Conservation (phyloP, 108 stramenopile genomes). For the Fragilariopsis cylindrus region DNA sequence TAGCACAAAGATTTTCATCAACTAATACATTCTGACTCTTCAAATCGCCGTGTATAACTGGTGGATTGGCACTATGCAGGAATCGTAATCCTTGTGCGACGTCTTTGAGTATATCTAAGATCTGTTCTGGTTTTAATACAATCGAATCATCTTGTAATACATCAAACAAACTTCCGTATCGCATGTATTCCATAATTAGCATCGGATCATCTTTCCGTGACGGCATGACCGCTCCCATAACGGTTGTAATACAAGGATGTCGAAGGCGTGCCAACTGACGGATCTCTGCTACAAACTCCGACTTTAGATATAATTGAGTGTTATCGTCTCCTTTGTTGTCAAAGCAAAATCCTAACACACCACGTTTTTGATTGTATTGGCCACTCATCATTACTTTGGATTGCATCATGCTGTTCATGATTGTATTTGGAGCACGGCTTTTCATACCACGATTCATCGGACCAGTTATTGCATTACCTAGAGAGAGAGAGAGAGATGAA, state of each 20-base stretch:
- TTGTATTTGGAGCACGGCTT: no score
- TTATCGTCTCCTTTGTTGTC: background rate
- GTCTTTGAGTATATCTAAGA: constrained; percentile 56
- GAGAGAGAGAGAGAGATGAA: no score
- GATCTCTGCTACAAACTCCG: constrained; percentile 38
- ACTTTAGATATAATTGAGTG: constrained; percentile 17
- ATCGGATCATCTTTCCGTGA: constrained; percentile 45
- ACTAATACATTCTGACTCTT: constrained; percentile 62
- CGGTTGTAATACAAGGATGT: constrained; percentile 73
- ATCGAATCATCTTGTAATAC: constrained; percentile 61
- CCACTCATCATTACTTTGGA: no score
- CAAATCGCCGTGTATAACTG: constrained; percentile 66
- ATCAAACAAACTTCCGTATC: constrained; percentile 57
- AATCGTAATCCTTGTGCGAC: constrained; percentile 64
- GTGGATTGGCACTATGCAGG: constrained; percentile 59
- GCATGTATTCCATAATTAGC: constrained; percentile 57
- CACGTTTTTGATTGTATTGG: no score
- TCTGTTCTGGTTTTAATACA: constrained; percentile 44
- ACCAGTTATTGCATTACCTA: no score
- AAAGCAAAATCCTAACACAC: no score
- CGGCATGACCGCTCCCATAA: constrained; percentile 56
- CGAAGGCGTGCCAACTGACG: constrained; percentile 51
- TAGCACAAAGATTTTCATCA: constrained; percentile 56
- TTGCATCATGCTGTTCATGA: no score
- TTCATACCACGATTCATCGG: no score